Evolutionary conservation across 2,329 filamentous ascomycete genomes (phyloP).

Genomic region (Daldinia sp.): DNA sequence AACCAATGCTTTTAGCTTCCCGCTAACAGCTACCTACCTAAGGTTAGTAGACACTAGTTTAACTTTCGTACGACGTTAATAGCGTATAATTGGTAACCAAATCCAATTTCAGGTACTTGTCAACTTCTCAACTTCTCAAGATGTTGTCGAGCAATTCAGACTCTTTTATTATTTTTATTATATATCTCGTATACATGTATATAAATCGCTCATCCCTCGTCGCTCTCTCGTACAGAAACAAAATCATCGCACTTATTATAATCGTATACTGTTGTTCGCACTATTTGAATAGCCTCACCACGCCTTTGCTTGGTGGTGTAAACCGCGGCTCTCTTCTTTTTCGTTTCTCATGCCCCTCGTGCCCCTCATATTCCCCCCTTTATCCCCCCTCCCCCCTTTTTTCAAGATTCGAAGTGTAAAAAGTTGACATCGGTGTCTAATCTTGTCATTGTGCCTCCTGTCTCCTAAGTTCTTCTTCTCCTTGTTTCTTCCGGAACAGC

Average conservation of each 20-base stretch:
- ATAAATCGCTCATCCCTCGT: constrained; percentile 24
- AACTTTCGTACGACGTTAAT: background rate
- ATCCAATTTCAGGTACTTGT: background rate
- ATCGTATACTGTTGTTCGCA: constrained; percentile 26
- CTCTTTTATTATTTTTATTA: constrained; percentile 6
- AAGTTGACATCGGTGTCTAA: constrained; percentile 5
- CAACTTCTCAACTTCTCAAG: background rate
- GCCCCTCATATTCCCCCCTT: background rate
- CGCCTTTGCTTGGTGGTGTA: constrained; percentile 25
- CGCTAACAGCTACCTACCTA: background rate
- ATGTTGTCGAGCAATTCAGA: background rate
- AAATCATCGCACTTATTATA: constrained; percentile 33
- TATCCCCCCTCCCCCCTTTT: background rate
- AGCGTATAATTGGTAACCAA: background rate
- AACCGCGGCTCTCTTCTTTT: constrained; percentile 3
- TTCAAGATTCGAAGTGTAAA: background rate
- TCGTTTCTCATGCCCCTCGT: background rate
- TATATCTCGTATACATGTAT: constrained; percentile 10
- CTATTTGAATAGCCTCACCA: constrained; percentile 24
- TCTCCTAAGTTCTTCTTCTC: constrained; percentile 26
- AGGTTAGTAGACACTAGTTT: background rate
- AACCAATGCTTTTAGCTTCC: background rate
- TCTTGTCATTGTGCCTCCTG: constrained; percentile 24
- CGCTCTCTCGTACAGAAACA: constrained; percentile 10
- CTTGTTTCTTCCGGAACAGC: constrained; percentile 48